phyloP scores from a whole-genome alignment of 495 filamentous ascomycete genomes.

The Tuber borchii region DNA sequence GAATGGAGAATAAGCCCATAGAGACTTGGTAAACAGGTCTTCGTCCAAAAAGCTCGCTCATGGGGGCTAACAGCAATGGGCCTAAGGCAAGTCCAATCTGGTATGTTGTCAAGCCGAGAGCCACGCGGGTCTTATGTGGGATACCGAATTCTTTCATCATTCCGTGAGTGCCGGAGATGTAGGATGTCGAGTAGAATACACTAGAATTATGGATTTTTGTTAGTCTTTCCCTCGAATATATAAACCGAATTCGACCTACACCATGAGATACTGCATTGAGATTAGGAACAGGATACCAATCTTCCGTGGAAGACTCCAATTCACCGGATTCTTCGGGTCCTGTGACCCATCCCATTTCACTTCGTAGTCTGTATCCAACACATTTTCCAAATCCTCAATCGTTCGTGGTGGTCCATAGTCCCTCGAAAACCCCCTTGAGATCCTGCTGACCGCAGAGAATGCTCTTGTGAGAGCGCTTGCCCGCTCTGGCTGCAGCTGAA shows the following conservation, averaged over 20 bases:
- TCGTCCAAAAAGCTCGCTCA: conserved; percentile 75
- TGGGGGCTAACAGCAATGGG: conserved; percentile 64
- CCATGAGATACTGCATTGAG: conserved; percentile 64
- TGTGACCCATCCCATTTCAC: conserved; percentile 61
- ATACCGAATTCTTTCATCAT: conserved; percentile 62
- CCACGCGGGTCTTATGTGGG: conserved; percentile 52
- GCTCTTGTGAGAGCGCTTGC: background rate
- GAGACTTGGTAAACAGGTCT: conserved; percentile 62
- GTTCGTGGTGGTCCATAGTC: conserved; percentile 9
- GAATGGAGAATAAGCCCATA: conserved; percentile 55
- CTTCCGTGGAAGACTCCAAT: conserved; percentile 67
- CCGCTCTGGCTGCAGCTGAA: background rate
- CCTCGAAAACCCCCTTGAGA: background rate
- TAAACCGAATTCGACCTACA: conserved; percentile 45
- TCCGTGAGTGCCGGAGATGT: conserved; percentile 61
- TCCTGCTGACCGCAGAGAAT: background rate
- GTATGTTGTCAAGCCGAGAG: conserved; percentile 75
- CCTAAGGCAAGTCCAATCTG: conserved; percentile 67
- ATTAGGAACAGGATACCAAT: conserved; percentile 57
- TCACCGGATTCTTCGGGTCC: conserved; percentile 65
- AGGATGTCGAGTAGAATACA: conserved; percentile 80
- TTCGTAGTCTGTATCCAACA: conserved; percentile 53
- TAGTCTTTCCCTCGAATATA: background rate
- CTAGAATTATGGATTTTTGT: conserved; percentile 36
- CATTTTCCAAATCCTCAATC: conserved; percentile 22